phyloP scores from a whole-genome alignment of 139 green algal genomes.

The Micromonas commoda region DNA sequence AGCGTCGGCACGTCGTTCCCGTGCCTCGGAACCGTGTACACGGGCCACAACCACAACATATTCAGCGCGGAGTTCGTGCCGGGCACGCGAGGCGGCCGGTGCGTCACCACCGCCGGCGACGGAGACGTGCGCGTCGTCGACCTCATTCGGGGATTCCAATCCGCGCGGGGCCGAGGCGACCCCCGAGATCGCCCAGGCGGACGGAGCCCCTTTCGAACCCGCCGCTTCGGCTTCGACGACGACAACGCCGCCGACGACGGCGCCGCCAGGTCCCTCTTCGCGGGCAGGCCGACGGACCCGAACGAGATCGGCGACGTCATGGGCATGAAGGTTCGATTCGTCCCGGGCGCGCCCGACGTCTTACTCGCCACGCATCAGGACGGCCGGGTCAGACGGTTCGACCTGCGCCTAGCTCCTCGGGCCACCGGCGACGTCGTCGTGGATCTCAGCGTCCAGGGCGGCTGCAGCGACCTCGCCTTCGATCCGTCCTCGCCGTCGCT shows the following conservation, averaged over 20 bases:
- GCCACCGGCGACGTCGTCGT: no score
- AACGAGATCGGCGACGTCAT: conserved; percentile 2
- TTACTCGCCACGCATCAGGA: conserved; percentile 26
- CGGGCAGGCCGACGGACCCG: background rate
- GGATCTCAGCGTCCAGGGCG: background rate
- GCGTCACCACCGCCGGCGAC: conserved; percentile 16
- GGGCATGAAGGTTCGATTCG: conserved; percentile 22
- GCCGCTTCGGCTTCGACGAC: background rate
- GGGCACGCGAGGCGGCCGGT: background rate
- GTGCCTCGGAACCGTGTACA: background rate
- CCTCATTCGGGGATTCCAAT: conserved; percentile 1
- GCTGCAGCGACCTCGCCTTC: background rate
- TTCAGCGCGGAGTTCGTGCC: conserved; percentile 23
- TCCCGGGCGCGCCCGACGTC: background rate
- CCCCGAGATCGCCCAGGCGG: no score
- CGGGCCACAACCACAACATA: conserved; percentile 27
- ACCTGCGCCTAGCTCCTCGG: no score
- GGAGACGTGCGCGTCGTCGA: conserved; percentile 22
- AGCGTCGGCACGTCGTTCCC: background rate
- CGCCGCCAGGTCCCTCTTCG: background rate
- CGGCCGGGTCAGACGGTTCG: conserved; percentile 11
- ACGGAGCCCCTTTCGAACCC: no score
- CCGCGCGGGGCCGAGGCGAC: no score
- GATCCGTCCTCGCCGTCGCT: background rate
- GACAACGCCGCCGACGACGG: background rate